Conservation (phyloP, 2,329 filamentous ascomycete genomes). For the Fusarium praegraminearum region DNA sequence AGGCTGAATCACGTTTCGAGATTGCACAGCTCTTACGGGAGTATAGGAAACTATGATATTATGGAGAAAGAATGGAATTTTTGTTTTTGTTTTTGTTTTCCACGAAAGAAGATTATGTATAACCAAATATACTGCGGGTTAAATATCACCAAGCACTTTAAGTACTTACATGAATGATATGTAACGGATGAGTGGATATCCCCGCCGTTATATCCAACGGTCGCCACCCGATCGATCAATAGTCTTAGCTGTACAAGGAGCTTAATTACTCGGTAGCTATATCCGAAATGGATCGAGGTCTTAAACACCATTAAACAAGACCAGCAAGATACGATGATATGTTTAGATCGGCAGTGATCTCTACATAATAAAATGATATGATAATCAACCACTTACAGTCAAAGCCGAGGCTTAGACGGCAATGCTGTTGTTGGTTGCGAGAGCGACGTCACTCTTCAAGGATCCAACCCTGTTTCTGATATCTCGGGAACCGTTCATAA, state of each 20-base stretch:
- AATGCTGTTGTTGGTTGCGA: conserved; percentile 4
- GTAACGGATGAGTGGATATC: not conserved
- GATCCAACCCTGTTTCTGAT: conserved; percentile 44
- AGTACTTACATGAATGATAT: not conserved
- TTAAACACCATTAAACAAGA: not conserved
- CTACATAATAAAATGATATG: not conserved
- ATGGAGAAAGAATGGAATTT: not conserved
- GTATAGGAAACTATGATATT: not conserved
- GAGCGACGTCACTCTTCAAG: conserved; percentile 45
- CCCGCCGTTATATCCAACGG: conserved; percentile 11
- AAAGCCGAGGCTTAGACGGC: conserved; percentile 13
- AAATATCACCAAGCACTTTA: not conserved
- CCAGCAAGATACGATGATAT: not conserved
- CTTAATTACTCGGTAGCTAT: not conserved
- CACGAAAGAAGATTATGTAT: too few species aligned
- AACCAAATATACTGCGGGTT: too few species aligned
- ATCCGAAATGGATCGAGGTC: not conserved
- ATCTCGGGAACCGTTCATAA: conserved; percentile 37
- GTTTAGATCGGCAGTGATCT: not conserved
- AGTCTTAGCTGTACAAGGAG: not conserved
- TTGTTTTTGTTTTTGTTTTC: too few species aligned
- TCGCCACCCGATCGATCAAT: not conserved
- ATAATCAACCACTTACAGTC: not conserved
- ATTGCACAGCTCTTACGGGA: not conserved
- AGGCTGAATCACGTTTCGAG: not conserved